These are phyloP conservation scores for Closterium sp. DNA, from an alignment of 139 green algal genomes.

Conservation along the genomic window DNA sequence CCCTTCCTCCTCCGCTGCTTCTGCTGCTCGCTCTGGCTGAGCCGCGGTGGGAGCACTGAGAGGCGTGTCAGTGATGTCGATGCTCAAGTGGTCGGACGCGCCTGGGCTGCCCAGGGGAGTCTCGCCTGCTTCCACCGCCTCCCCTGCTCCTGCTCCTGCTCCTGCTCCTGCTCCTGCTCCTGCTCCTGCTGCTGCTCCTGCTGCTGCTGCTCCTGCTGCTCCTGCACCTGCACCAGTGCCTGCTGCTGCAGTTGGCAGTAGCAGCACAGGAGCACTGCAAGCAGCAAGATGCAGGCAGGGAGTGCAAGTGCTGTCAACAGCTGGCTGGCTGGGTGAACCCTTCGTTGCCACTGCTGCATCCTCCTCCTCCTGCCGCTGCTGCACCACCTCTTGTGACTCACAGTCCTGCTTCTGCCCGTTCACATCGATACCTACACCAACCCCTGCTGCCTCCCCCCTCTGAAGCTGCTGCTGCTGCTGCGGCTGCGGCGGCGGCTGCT, in stretches of 20 bases:
- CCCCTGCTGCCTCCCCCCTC: neutral
- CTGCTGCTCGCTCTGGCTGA: neutral
- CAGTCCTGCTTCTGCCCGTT: neutral
- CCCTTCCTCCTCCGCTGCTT: neutral
- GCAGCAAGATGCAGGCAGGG: neutral
- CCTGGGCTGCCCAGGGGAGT: neutral
- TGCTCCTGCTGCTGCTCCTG: too few relatives aligned
- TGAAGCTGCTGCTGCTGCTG: too few relatives aligned
- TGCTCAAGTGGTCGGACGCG: neutral
- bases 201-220: too few relatives aligned
- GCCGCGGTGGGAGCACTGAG: neutral
- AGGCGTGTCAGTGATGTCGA: neutral
- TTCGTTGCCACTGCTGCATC: neutral
- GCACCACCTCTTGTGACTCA: neutral
- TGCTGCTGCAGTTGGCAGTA: neutral
- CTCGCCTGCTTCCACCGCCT: neutral
- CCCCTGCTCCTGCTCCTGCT: neutral
- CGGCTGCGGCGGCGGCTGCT: neutral
- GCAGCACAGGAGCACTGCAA: neutral
- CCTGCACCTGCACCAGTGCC: neutral
- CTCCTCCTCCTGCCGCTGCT: neutral
- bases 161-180: too few relatives aligned
- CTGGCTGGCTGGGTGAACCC: neutral
- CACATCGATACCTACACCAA: neutral
- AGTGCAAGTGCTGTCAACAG: neutral